A percentile compares a stretch with the other conserved stretches of the same genome.
phyloP scores from a whole-genome alignment of 1,139 yeast species.

The Pichia sp. region DNA sequence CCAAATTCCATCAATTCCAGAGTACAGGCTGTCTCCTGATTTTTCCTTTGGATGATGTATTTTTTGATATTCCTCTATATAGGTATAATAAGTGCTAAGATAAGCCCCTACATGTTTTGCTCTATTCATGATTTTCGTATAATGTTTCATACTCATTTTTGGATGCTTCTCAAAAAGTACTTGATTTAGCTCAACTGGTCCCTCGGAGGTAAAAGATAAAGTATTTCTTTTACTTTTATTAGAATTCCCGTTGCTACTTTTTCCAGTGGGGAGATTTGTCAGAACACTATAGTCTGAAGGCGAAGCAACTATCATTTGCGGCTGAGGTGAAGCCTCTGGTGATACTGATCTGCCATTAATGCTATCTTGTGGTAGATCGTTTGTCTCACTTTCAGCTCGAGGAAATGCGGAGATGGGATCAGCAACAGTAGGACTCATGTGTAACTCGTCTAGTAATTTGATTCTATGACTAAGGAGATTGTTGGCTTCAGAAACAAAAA shows the following conservation, averaged over 20 bases:
- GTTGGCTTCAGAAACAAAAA: conserved; percentile 12
- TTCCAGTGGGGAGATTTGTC: background rate
- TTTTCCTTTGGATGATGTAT: conserved; percentile 25
- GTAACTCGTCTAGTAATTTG: conserved; percentile 15
- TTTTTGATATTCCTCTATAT: conserved; percentile 35
- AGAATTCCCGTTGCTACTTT: background rate
- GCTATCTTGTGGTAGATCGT: background rate
- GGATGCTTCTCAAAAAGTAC: conserved; percentile 6
- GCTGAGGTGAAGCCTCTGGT: background rate
- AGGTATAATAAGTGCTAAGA: conserved; percentile 49
- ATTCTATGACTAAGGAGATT: conserved; percentile 14
- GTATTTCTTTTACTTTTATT: background rate
- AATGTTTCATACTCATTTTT: conserved; percentile 31
- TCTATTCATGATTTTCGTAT: conserved; percentile 31
- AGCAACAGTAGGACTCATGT: conserved; percentile 5
- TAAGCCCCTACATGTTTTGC: conserved; percentile 53
- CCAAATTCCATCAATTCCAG: conserved; percentile 62
- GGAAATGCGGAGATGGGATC: background rate
- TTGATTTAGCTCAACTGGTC: conserved; percentile 2
- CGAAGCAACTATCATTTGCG: conserved; percentile 3
- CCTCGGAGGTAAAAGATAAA: background rate
- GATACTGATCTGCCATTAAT: background rate
- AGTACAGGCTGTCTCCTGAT: conserved; percentile 29
- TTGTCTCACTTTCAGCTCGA: background rate
- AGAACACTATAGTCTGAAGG: conserved; percentile 10